Base-by-base conservation (phyloP, 1,284 basidiomycete genomes). In the Cryptococcus sp. region DNA sequence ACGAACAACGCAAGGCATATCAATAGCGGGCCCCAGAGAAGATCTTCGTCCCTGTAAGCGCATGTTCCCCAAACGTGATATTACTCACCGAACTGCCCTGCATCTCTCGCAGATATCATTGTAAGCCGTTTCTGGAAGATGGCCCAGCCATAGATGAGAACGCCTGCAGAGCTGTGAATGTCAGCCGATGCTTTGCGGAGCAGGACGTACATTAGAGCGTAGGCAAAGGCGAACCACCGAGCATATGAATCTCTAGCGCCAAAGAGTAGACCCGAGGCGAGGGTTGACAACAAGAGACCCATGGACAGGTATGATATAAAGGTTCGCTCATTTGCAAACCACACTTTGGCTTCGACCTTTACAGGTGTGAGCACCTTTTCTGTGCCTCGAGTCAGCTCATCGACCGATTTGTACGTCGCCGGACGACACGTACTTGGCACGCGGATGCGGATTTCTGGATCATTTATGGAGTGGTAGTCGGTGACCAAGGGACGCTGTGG, bases 281-380 rank as follows among this genome's bases (percentile, higher is more conserved):
- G 85, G 0, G 91, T 88, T 5, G 89, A 92, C 57, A 97, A 83
- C 20, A 98, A 82, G 46, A 98, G 81, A 4, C 90, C 86, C 54
- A 91, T 87, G 66, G 90, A 91, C 52, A 96, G 80, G 86, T 94
- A 97, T 0, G 93, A 85, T 51, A 96, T 85, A 90, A 91, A 96
- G 3, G 93, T 99, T 67, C 96, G 83, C 79, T 99, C 96, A 76
- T 98, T 97, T 7, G 96, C 94, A 80, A 99, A 97, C 90, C 95
- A 99, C 45, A 99, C 95, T 75, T 99, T 99, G 35, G 89, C 90
- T 78, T 99, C 95, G 41, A 99, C 91, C 65, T 89, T 89, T 67
- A 98, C 85, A 0, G 92, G 89, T 0, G 93, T 91, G 0, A 90
- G 83, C 39, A 95, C 86, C 77, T 95, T 94, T 82, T 93, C 74